Evolutionary conservation across 257 asterid genomes (phyloP), one percentile per base, ranked within the genome.

Genomic region (Echium plantagineum): DNA sequence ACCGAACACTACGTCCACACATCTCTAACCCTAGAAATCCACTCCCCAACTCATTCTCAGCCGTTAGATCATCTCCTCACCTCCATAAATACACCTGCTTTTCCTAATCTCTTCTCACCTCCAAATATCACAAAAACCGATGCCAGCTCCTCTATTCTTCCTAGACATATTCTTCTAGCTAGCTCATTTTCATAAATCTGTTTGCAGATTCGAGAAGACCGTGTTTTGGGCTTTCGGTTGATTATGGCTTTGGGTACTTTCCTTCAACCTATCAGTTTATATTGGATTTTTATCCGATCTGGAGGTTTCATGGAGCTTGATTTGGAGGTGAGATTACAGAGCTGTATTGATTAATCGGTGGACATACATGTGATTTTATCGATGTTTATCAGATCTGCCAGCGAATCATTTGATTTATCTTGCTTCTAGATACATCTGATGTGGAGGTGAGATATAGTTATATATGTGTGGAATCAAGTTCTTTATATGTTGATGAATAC

Each of bases 41-140:
- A 30, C 46, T 35, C 46, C 46, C 46, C 47, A 56, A 58, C 54
- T 58, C 64, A 57, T 66, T 62, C 7, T 5, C 55, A 75, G 65
- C 86, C 88, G 86, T 74, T 63, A 55, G 80, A 79, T 77, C 75
- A 59, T 12, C 12, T 32, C 64, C 42, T 20, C 24, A 0, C 59
- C 53, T 46, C 72, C 7, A 60, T 77, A 75, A 79, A 80, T 80
- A 57, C 20, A 15, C 60, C 54, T 9, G 9, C 54, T 70, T 28
- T 38, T 51, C 7, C 5, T 5, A 0, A 6, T 17, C 0, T 0
- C 7, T 1, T 5, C 22, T 9, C 4, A 13, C 8, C 24, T 28
- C n/a, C 5, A 15, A 6, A 28, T 15, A 59, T 22, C 5, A 53
- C 21, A 68, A 15, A 3, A 0, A 0, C 21, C 6, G 15, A 0